Percentiles rank a stretch among this genome's conserved stretches.
Conservation (phyloP, 176 grass and related monocot genomes). For the Neostapfia colusana region DNA sequence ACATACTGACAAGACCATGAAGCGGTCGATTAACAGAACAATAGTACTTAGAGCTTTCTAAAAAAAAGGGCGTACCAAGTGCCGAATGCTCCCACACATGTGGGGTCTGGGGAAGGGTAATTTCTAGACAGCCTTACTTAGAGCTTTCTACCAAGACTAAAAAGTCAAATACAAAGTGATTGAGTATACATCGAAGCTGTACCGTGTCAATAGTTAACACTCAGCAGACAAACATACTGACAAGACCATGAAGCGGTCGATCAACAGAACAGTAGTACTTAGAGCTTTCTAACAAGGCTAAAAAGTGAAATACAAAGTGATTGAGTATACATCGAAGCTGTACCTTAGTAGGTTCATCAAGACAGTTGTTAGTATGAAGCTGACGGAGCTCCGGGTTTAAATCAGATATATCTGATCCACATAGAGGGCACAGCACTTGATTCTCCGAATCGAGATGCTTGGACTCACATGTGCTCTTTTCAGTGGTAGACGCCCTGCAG, state of each 20-base stretch:
- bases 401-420: conserved; percentile 72
- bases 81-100: too few relatives aligned
- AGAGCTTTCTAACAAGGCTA: conserved; percentile 13
- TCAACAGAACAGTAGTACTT: conserved; percentile 15
- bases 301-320: conserved; percentile 24
- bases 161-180: conserved; percentile 25
- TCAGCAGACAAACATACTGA: conserved; percentile 5
- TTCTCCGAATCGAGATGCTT: conserved; percentile 18
- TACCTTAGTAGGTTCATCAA: conserved; percentile 64
- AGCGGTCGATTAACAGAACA: not conserved
- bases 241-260: not conserved
- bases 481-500: not conserved
- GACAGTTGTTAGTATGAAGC: conserved; percentile 82
- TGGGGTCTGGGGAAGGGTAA: too few relatives aligned
- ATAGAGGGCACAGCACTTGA: conserved; percentile 74
- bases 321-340: conserved; percentile 26
- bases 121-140: too few relatives aligned
- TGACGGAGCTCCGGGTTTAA: conserved; percentile 51
- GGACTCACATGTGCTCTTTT: conserved; percentile 22
- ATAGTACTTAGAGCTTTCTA: conserved; percentile 21
- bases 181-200: conserved; percentile 27
- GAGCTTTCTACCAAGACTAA: too few relatives aligned
- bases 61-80: too few relatives aligned
- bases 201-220: conserved; percentile 52
- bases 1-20: conserved; percentile 5